These are phyloP conservation scores for Dujonia santamariae DNA, from an alignment of 1,139 yeast genomes.

Conservation along the genomic window DNA sequence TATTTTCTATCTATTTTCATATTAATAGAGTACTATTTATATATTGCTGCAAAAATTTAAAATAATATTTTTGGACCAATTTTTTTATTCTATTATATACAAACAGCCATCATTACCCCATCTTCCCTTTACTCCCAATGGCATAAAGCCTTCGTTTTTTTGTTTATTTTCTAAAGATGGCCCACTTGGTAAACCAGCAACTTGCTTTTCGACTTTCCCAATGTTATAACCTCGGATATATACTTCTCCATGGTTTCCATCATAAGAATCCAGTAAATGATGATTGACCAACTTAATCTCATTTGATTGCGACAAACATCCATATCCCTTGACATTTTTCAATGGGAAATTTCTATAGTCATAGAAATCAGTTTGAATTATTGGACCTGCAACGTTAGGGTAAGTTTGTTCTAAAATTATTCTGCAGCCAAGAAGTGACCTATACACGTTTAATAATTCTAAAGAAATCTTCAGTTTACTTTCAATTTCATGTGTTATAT, in stretches of 20 bases:
- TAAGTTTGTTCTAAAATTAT: conserved; percentile 51
- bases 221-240: conserved; percentile 64
- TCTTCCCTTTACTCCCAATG: conserved; percentile 49
- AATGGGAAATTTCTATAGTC: conserved; percentile 52
- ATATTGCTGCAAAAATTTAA: too few relatives aligned
- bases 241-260: conserved; percentile 46
- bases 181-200: conserved; percentile 3
- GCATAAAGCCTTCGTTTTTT: conserved; percentile 60
- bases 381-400: conserved; percentile 52
- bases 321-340: conserved; percentile 22
- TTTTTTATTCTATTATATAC: conserved; percentile 28
- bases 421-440: conserved; percentile 48
- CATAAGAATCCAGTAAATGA: conserved; percentile 20
- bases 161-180: background rate
- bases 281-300: conserved; percentile 44
- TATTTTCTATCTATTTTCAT: too few relatives aligned
- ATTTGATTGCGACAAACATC: conserved; percentile 48
- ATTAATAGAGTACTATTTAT: too few relatives aligned
- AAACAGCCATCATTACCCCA: conserved; percentile 78
- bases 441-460: conserved; percentile 35
- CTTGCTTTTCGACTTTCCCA: conserved; percentile 33
- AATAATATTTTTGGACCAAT: too few relatives aligned
- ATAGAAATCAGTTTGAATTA: conserved; percentile 55
- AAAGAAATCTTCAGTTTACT: conserved; percentile 17
- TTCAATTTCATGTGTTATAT: conserved; percentile 25